Evolutionary conservation across 1,284 basidiomycete species (phyloP), one percentile per base, ranked within the genome.

Genomic region (Ceratobasidium sp.): DNA sequence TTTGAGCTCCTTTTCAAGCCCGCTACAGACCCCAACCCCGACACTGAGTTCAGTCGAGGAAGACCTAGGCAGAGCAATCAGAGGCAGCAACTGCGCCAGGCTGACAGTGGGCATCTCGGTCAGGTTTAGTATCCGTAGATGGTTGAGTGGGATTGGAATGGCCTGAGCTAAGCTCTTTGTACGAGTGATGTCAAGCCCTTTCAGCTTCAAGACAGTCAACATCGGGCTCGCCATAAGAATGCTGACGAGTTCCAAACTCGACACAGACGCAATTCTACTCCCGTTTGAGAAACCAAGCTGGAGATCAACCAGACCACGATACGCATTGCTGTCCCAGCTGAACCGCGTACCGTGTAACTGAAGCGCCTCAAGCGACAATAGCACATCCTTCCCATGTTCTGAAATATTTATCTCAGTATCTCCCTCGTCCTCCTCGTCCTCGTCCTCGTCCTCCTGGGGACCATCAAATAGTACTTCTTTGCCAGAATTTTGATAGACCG

Each of bases 281-380:
- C 6, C 7, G 61, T 13, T 2, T 4, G 33, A n/a, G 23, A 23
- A 48, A 3, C 28, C 69, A 42, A 71, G 6, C 12, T 42, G 66
- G 20, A 68, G 66, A 12, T 71, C 69, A 12, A 48, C 26, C 3
- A 71, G 56, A 2, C 69, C 54, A 15, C 20, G 52, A 26, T 61
- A 71, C 15, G 52, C 56, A 12, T 15, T 15, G 42, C 54, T 71
- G 3, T 54, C 38, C 69, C 69, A 71, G 17, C n/a, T 15, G 5
- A 40, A 40, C 17, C 20, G 20, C 7, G 28, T 2, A 26, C 17
- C 17, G n/a, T 59, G 13, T 26, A 71, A 28, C 1, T n/a, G 54
- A 42, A 71, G 54, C 7, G 40, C n/a, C 6, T 26, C 2, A 33
- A 59, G 15, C 2, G 56, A 28, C 15, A 28, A 26, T 7, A 59